Percentiles rank a stretch among this genome's conserved stretches.
Conservation (phyloP, 139 green algal species). For the Bryopsis sp. region DNA sequence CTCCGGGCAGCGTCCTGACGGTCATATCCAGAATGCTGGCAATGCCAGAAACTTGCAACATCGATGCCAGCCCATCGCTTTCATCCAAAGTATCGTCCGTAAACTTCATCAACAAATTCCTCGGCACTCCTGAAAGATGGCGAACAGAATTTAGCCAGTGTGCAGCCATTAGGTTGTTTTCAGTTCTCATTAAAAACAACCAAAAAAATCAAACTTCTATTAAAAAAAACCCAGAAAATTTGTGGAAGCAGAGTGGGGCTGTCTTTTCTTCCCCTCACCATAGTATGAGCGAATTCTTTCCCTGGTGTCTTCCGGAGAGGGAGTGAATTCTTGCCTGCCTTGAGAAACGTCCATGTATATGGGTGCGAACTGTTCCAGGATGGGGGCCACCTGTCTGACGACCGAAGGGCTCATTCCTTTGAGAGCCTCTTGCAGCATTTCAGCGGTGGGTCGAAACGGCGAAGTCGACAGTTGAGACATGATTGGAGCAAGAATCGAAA, state of each 20-base stretch:
- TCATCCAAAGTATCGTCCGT: constrained; percentile 81
- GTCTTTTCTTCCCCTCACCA: too few species aligned
- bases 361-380: constrained; percentile 81
- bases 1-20: constrained; percentile 61
- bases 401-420: constrained; percentile 43
- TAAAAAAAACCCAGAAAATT: too few species aligned
- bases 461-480: constrained; percentile 61
- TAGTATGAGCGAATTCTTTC: constrained; percentile 62
- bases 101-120: constrained; percentile 87
- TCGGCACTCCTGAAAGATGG: constrained; percentile 28
- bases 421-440: constrained; percentile 35
- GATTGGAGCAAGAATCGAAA: constrained; percentile 57
- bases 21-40: constrained; percentile 50
- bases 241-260: constrained; percentile 1
- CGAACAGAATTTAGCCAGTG: background rate
- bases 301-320: constrained; percentile 59
- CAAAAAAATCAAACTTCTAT: too few species aligned
- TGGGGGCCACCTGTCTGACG: constrained; percentile 63
- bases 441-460: constrained; percentile 45
- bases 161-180: background rate
- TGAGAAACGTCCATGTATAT: constrained; percentile 73
- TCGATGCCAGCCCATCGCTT: constrained; percentile 51
- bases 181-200: background rate
- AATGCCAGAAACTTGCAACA: constrained; percentile 40
- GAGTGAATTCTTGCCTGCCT: constrained; percentile 64